These are phyloP conservation scores for Clavispora vitiphila DNA, from an alignment of 805 yeast species.

Conservation along the genomic window DNA sequence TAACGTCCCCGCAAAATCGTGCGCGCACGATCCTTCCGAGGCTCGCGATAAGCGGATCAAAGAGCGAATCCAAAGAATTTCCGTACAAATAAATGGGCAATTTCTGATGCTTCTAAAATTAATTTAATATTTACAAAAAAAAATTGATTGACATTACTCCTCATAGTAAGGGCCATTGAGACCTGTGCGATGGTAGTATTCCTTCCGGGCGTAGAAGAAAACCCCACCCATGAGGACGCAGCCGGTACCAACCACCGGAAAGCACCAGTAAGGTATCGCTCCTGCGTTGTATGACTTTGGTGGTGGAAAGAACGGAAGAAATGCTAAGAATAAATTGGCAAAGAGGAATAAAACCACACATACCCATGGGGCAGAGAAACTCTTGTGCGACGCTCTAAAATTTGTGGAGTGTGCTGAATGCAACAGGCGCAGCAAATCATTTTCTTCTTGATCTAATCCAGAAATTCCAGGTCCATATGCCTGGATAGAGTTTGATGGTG, in stretches of 20 bases:
- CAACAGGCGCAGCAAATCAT: slow-evolving; percentile 15
- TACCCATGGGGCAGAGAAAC: slow-evolving; percentile 25
- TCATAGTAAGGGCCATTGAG: slow-evolving; percentile 13
- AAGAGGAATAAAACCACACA: slow-evolving; percentile 35
- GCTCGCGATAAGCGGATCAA: neutral
- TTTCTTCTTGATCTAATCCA: slow-evolving; percentile 9
- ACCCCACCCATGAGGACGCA: slow-evolving; percentile 41
- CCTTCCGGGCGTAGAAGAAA: slow-evolving; percentile 14
- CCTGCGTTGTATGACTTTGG: slow-evolving; percentile 27
- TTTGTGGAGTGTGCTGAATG: slow-evolving; percentile 1
- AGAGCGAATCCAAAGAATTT: neutral
- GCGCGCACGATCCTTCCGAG: neutral
- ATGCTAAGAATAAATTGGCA: slow-evolving; percentile 46
- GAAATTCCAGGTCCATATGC: slow-evolving; percentile 2
- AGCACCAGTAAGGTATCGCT: slow-evolving; percentile 51
- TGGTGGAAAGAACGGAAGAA: slow-evolving; percentile 56
- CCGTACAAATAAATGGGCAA: no score
- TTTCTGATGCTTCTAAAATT: no score
- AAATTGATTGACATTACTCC: slow-evolving; percentile 9
- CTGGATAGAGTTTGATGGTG: slow-evolving; percentile 1
- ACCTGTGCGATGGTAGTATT: slow-evolving; percentile 6
- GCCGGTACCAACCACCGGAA: slow-evolving; percentile 49
- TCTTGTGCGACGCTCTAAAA: slow-evolving; percentile 1
- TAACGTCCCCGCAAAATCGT: neutral
- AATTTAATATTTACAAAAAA: no score